Base-by-base conservation (phyloP, 2,329 filamentous ascomycete species). In the Achaetomium macrosporum region DNA sequence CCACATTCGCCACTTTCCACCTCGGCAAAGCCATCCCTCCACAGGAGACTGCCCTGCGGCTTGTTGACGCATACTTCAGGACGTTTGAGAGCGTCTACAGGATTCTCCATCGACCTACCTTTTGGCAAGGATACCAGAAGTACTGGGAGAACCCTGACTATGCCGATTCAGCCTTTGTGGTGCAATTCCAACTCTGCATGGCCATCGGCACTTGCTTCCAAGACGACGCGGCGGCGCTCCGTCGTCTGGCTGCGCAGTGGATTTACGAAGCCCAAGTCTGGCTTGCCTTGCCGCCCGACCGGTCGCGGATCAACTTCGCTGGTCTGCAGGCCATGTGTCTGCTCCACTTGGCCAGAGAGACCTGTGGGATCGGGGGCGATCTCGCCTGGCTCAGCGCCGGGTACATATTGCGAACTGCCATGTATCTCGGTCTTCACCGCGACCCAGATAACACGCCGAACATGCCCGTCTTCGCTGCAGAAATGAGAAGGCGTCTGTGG, bases 391-490 rank as follows among this genome's bases (percentile, higher is more conserved):
- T 78, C 31, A 69, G 74, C 2, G 68, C 73, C 0, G 80, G 80
- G 0, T 65, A 69, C 0, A 56, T 82, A 11, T 54, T 81, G n/a
- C 70, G 79, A 11, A 73, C 72, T 8, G 81, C 79, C 48, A 75
- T 83, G 61, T 73, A 73, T 50, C 81, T 82, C 72, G 80, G 81
- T 3, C 68, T 83, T 6, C 79, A 84, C 61, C 73, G 77, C 1
- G 81, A 83, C 51, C 79, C 81, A 0, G 70, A 67, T 30, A 67
- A 72, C 52, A 71, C 82, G 4, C 69, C 71, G 7, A 69, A 71
- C 17, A 76, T 78, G 69, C 71, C 75, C 2, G 60, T 66, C 0
- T 71, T 77, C 35, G 69, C 72, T 17, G 69, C 73, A 1, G 81
- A 84, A 64, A 73, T 83, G 64, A 72, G 79, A 2, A 69, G 79